These are phyloP conservation scores for Pleurotus ostreatus DNA, from an alignment of 768 basidiomycete genomes.

Conservation along the genomic window DNA sequence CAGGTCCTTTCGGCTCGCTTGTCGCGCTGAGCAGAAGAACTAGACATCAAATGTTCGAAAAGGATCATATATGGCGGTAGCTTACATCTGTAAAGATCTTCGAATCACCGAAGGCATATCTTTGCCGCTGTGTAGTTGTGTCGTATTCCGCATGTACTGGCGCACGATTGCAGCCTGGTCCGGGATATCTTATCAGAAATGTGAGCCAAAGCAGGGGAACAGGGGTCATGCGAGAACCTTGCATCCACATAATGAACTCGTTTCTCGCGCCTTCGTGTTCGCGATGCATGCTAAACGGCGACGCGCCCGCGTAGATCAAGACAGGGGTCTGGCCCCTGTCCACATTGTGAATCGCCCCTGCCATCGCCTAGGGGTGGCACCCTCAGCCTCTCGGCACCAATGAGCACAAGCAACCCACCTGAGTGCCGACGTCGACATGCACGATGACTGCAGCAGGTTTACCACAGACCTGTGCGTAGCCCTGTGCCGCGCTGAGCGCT, in stretches of 20 bases:
- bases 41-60: neutral
- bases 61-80: neutral
- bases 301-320: slow-evolving; percentile 69
- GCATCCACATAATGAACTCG: slow-evolving; percentile 72
- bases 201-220: neutral
- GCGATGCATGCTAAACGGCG: slow-evolving; percentile 51
- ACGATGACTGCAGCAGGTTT: slow-evolving; percentile 70
- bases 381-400: too few relatives aligned
- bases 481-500: slow-evolving; percentile 67
- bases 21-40: slow-evolving; percentile 40
- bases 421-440: slow-evolving; percentile 70
- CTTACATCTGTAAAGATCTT: slow-evolving; percentile 63
- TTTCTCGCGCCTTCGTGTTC: slow-evolving; percentile 63
- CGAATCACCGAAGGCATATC: slow-evolving; percentile 48
- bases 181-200: slow-evolving; percentile 45
- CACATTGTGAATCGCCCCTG: slow-evolving; percentile 71
- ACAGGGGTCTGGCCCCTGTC: slow-evolving; percentile 58
- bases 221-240: slow-evolving; percentile 36
- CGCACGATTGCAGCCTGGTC: slow-evolving; percentile 70
- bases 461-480: slow-evolving; percentile 61
- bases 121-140: slow-evolving; percentile 53
- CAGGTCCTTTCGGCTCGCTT: slow-evolving; percentile 70
- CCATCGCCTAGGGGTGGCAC: slow-evolving; percentile 43
- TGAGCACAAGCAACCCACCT: slow-evolving; percentile 30
- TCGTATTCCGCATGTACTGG: slow-evolving; percentile 69